These are phyloP conservation scores for Stachybotrys chartarum DNA, from an alignment of 2,329 filamentous ascomycete genomes.

Conservation along the genomic window DNA sequence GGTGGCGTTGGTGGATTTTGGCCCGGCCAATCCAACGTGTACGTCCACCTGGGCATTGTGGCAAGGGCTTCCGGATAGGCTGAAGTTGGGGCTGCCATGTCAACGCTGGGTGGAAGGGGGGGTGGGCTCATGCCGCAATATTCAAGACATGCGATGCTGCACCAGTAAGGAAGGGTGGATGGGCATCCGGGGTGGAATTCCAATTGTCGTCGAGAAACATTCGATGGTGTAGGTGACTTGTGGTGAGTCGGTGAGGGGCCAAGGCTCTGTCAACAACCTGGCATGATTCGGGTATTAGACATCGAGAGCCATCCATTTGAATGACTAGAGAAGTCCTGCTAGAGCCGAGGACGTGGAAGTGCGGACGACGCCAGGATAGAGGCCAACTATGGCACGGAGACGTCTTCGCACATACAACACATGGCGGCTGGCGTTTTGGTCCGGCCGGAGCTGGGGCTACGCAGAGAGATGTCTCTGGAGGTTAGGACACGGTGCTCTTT, in stretches of 20 bases:
- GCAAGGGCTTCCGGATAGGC: background rate
- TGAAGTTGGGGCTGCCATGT: conserved; percentile 3
- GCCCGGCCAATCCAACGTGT: background rate
- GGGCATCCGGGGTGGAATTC: background rate
- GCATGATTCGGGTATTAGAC: too few relatives aligned
- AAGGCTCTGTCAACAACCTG: background rate
- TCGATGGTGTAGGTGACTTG: background rate
- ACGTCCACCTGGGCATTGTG: too few relatives aligned
- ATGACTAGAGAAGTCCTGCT: too few relatives aligned
- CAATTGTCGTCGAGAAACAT: background rate
- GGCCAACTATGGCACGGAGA: too few relatives aligned
- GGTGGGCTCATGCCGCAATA: conserved; percentile 3
- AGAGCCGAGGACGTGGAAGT: too few relatives aligned
- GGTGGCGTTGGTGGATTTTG: background rate
- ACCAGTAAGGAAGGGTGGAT: conserved; percentile 5
- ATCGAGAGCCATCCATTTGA: too few relatives aligned
- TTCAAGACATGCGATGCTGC: conserved; percentile 1
- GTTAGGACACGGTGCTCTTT: conserved; percentile 5
- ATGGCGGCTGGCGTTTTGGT: background rate
- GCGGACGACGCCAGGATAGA: too few relatives aligned
- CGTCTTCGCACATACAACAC: too few relatives aligned
- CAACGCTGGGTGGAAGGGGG: conserved; percentile 4
- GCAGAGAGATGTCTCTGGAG: conserved; percentile 3
- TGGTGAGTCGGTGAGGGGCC: background rate
- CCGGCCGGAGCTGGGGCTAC: background rate